phyloP scores from a whole-genome alignment of 169 alveolate species.

The Neospora caninum region DNA sequence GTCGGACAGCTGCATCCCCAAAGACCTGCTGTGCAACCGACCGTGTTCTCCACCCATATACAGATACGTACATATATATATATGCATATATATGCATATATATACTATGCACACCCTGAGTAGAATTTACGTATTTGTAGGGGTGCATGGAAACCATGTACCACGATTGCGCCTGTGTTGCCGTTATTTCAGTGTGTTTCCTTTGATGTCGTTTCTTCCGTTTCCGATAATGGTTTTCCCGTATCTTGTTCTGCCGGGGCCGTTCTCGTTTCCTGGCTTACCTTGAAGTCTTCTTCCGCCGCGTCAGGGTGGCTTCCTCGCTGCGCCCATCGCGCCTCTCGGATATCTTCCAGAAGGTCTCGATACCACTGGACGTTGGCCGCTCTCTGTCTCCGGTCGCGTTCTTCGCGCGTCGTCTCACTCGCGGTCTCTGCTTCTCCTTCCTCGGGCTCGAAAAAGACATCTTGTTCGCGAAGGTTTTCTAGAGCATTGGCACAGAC shows the following conservation, averaged over 20 bases:
- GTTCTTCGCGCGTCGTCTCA: background rate
- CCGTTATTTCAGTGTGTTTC: background rate
- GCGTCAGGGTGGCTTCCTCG: background rate
- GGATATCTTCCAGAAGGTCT: background rate
- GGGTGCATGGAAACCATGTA: too few species aligned
- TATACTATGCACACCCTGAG: too few species aligned
- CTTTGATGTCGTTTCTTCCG: background rate
- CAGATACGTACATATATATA: background rate
- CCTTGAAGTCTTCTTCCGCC: slow-evolving; percentile 31
- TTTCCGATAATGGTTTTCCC: background rate
- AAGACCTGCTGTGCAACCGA: too few species aligned
- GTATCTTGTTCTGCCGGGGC: too few species aligned
- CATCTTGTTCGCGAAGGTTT: background rate
- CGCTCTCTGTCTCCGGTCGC: background rate
- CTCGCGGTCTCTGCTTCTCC: background rate
- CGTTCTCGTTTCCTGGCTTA: background rate
- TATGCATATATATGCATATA: too few species aligned
- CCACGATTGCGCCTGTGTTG: too few species aligned
- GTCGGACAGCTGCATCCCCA: too few species aligned
- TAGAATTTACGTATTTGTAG: too few species aligned
- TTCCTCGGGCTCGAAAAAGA: background rate
- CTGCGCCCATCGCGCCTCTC: slow-evolving; percentile 6
- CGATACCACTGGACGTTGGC: background rate
- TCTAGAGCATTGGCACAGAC: background rate
- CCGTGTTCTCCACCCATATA: background rate